Percentiles rank a stretch among this genome's conserved stretches.
Conservation (phyloP, 2,329 filamentous ascomycete genomes). For the Xenosphaeropsis pyriputrescens region DNA sequence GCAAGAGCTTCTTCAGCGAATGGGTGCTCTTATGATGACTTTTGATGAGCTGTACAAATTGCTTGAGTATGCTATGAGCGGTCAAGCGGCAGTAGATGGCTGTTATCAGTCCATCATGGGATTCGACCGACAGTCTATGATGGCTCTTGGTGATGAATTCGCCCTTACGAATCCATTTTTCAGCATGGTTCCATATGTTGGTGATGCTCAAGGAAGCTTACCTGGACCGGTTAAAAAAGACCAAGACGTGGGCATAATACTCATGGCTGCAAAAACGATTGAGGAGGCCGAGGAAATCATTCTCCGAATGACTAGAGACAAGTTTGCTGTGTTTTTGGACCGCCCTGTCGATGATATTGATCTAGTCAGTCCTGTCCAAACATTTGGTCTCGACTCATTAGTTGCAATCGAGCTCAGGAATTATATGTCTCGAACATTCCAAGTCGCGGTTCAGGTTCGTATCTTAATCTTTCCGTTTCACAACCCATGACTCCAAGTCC, state of each 20-base stretch:
- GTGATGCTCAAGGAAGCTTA: background rate
- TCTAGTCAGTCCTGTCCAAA: no score
- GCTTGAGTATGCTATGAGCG: no score
- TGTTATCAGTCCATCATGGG: no score
- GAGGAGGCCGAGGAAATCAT: constrained; percentile 9
- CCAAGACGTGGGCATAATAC: constrained; percentile 3
- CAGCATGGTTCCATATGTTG: constrained; percentile 6
- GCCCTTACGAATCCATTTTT: constrained; percentile 9
- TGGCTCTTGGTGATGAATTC: constrained; percentile 8
- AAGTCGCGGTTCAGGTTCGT: constrained; percentile 12
- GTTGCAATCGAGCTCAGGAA: constrained; percentile 7
- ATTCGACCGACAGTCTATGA: no score
- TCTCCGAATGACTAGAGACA: constrained; percentile 6
- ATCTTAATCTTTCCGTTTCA: no score
- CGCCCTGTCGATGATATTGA: constrained; percentile 7
- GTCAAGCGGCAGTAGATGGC: no score
- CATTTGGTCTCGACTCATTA: constrained; percentile 9
- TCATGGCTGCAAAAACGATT: constrained; percentile 1
- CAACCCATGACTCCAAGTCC: no score
- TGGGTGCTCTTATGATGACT: no score
- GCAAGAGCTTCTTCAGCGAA: constrained; percentile 3
- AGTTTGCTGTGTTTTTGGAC: constrained; percentile 10
- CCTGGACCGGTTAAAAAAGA: background rate
- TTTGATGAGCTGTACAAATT: no score
- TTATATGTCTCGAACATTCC: constrained; percentile 11